Evolutionary conservation across 345 rosid genomes (phyloP).

Genomic region (Citrus mangshanensis): DNA sequence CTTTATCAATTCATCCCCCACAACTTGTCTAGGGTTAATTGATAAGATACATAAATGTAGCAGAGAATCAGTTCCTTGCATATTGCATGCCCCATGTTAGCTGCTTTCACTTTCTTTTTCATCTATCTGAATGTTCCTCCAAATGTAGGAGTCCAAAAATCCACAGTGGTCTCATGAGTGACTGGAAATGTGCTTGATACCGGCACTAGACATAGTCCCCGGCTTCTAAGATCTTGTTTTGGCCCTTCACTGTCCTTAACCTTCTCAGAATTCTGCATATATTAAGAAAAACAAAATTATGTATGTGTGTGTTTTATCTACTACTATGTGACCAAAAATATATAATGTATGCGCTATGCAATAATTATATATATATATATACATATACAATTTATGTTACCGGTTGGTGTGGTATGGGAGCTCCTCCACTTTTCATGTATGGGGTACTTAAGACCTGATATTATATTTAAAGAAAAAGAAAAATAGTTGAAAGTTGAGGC

Average conservation of each 20-base stretch:
- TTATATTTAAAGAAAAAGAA: background rate
- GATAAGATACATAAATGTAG: conserved; percentile 30
- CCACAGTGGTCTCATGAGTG: conserved; percentile 75
- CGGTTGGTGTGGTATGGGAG: conserved; percentile 76
- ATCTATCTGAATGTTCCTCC: conserved; percentile 90
- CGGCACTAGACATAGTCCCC: conserved; percentile 90
- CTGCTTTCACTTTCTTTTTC: background rate
- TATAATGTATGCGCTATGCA: background rate
- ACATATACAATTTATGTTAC: conserved; percentile 24
- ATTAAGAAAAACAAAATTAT: background rate
- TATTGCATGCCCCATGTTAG: background rate
- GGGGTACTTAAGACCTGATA: conserved; percentile 79
- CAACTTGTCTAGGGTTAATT: conserved; percentile 34
- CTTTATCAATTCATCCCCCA: conserved; percentile 16
- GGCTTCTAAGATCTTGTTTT: conserved; percentile 83
- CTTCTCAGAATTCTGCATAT: conserved; percentile 50
- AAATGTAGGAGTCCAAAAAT: conserved; percentile 94
- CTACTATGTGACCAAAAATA: background rate
- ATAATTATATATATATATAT: background rate
- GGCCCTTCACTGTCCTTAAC: conserved; percentile 58
- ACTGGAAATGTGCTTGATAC: conserved; percentile 88
- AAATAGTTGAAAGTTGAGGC: conserved; percentile 1
- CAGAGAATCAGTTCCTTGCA: conserved; percentile 27
- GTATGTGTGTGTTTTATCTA: background rate
- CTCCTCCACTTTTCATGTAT: conserved; percentile 92